These are phyloP conservation scores for Chytriomyces hyalinus DNA, from an alignment of 192 early-diverging fungal genomes.

Conservation along the genomic window DNA sequence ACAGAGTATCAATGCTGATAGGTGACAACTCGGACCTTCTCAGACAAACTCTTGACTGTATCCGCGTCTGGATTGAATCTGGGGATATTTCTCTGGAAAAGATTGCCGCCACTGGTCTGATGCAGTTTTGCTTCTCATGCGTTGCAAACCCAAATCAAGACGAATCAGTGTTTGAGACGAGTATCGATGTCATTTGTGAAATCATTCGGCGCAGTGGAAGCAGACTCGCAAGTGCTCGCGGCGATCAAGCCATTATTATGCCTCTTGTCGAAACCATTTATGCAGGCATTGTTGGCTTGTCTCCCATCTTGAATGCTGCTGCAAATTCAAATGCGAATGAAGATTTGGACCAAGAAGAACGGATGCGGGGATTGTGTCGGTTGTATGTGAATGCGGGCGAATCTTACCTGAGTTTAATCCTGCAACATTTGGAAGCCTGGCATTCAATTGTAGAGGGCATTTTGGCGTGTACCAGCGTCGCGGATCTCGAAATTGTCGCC, in stretches of 20 bases:
- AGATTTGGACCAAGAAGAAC: constrained; percentile 61
- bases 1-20: no score
- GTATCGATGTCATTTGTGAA: constrained; percentile 82
- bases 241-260: constrained; percentile 33
- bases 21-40: constrained; percentile 3
- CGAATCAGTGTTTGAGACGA: constrained; percentile 79
- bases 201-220: constrained; percentile 61
- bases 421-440: constrained; percentile 70
- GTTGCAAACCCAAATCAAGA: constrained; percentile 47
- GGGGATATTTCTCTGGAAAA: constrained; percentile 75
- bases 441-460: constrained; percentile 79
- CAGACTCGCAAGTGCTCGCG: constrained; percentile 10
- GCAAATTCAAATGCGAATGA: constrained; percentile 48
- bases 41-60: constrained; percentile 55
- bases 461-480: constrained; percentile 78
- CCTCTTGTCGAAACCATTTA: constrained; percentile 68
- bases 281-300: constrained; percentile 49
- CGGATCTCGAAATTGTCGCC: constrained; percentile 85
- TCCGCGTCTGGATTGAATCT: constrained; percentile 82
- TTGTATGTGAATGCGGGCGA: constrained; percentile 93
- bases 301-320: constrained; percentile 45
- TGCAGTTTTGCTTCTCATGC: constrained; percentile 74
- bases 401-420: constrained; percentile 77
- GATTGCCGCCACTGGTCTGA: constrained; percentile 68
- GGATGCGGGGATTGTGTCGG: constrained; percentile 78